Evolutionary conservation across 2,329 filamentous ascomycete genomes (phyloP), one percentile per base, ranked within the genome.

Genomic region (Cladophialophora yegresii): DNA sequence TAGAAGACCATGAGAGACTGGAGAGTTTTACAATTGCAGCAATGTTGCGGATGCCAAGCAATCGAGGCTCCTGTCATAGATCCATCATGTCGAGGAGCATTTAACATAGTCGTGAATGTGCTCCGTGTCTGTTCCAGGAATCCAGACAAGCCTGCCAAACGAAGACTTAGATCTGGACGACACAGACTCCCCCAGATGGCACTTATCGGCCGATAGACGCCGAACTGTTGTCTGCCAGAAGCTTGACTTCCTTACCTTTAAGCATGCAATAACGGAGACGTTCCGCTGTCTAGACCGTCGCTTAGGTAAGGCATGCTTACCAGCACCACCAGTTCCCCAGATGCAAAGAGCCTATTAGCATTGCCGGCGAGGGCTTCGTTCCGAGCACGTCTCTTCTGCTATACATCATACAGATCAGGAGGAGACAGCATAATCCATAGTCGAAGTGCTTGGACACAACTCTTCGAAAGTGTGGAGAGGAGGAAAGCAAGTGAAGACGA

Each of bases 291-390:
- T 45, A 32, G 32, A 12, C 10, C 13, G 9, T n/a, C 6, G 57
- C 57, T 59, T 59, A 59, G 45, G 28, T 59, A 59, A 59, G 22
- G 20, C 12, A 45, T 45, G 40, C 40, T 28, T 43, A 33, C 32
- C n/a, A 13, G 22, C 16, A 2, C 40, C 12, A 33, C 32, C n/a
- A 13, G 22, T 9, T 6, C 40, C 12, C 10, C 55, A 22, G 47
- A 20, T 10, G 22, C 47, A 50, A 50, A 13, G 23, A 50, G 47
- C 20, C 47, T 50, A 50, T 50, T 26, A 16, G 22, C 40, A 33
- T 47, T 58, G 33, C 36, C 55, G 22, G 22, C 22, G 20, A 8
- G 3, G 26, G 7, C 28, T 33, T 51, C 56, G 45, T 33, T 59
- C 56, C 45, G 56, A 51, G 51, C 51, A 54, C 51, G 26, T 22